Conservation (phyloP, 2,329 filamentous ascomycete species). For the Alternaria longipes region DNA sequence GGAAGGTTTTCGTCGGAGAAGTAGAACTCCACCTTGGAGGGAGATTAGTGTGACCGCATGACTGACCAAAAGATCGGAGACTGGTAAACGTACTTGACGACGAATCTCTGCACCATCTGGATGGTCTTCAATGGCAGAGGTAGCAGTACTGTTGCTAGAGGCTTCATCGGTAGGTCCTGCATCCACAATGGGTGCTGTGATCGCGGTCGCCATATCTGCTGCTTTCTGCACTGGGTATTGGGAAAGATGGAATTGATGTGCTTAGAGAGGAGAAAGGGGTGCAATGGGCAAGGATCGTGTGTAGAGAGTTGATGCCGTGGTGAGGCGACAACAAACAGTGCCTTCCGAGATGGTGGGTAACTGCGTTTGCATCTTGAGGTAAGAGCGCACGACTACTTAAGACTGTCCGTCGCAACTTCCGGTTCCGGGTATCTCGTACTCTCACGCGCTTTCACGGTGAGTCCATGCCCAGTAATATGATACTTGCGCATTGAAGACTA, state of each 20-base stretch:
- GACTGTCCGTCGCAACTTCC: conserved; percentile 2
- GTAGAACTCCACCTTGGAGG: conserved; percentile 58
- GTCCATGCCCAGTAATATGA: not conserved
- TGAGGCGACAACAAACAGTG: not conserved
- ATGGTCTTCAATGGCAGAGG: conserved; percentile 25
- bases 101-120: conserved; percentile 42
- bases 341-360: not conserved
- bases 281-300: not conserved
- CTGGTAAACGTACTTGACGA: conserved; percentile 33
- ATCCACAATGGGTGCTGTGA: not conserved
- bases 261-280: not conserved
- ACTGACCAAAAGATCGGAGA: not conserved
- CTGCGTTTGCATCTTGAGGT: conserved; percentile 8
- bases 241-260: not conserved
- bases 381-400: conserved; percentile 7
- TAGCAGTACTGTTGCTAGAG: not conserved
- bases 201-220: conserved; percentile 11
- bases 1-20: conserved; percentile 60
- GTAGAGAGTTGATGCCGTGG: not conserved
- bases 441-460: not conserved
- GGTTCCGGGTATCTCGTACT: not conserved
- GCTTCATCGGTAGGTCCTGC: not conserved
- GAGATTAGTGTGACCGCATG: conserved; percentile 8
- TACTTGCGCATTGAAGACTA: not conserved
- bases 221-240: not conserved